Percentiles rank a stretch among this genome's conserved stretches.
Evolutionary conservation across 2,329 filamentous ascomycete genomes (phyloP).

Genomic region (Colletotrichum lini): DNA sequence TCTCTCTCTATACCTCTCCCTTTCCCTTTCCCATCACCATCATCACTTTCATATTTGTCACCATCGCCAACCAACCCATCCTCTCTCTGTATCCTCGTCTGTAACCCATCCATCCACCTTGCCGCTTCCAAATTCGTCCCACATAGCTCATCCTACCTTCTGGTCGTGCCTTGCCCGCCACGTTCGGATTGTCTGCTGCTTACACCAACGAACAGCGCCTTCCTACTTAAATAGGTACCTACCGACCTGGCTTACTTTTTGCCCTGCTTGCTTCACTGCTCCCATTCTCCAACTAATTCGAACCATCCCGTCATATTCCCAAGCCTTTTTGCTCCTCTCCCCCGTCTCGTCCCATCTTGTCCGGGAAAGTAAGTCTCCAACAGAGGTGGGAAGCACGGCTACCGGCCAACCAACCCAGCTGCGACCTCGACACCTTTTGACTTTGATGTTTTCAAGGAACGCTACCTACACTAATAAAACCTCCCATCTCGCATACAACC

Average conservation of each 20-base stretch:
- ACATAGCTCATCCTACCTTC: neutral
- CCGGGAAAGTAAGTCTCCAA: neutral
- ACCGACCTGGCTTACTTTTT: neutral
- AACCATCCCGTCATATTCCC: no score
- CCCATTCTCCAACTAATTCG: neutral
- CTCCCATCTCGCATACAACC: slow-evolving; percentile 9
- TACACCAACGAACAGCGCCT: neutral
- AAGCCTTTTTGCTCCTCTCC: neutral
- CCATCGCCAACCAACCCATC: neutral
- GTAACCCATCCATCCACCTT: slow-evolving; percentile 8
- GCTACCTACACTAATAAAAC: neutral
- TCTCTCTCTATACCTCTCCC: neutral
- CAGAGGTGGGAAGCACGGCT: neutral
- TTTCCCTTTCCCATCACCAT: neutral
- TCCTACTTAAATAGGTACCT: no score
- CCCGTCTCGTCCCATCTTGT: slow-evolving; percentile 8
- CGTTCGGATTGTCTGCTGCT: neutral
- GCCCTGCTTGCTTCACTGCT: neutral
- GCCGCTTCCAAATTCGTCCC: slow-evolving; percentile 1
- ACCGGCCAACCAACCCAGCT: slow-evolving; percentile 3
- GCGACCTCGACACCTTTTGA: neutral
- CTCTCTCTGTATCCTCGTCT: neutral
- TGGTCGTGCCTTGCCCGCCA: neutral
- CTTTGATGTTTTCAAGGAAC: neutral
- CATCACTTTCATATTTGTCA: neutral